phyloP scores from a whole-genome alignment of 2,329 filamentous ascomycete genomes.

The Diplodia mutila region DNA sequence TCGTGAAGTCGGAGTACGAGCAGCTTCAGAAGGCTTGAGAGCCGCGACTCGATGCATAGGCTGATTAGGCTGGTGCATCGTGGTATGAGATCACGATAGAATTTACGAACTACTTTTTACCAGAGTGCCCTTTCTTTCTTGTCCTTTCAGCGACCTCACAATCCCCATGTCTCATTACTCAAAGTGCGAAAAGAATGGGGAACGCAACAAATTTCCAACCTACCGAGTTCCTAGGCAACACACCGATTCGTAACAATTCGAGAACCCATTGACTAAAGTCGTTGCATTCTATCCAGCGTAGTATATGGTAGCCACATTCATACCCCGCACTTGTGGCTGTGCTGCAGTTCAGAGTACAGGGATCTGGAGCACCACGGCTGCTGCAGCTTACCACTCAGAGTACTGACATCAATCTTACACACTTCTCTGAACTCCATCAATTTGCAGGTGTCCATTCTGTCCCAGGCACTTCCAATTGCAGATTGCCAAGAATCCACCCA shows the following conservation, averaged over 20 bases:
- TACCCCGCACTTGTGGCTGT: background rate
- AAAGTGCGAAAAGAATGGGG: no score
- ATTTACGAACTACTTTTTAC: background rate
- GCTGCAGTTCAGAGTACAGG: background rate
- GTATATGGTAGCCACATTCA: background rate
- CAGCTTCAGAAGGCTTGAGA: conserved; percentile 10
- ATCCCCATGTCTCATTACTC: no score
- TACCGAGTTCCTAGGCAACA: no score
- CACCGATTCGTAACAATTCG: no score
- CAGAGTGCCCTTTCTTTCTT: no score
- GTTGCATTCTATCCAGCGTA: no score
- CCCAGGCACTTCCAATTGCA: background rate
- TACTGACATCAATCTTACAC: no score
- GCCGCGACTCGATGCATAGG: background rate
- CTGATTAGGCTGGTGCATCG: background rate
- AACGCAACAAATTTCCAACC: no score
- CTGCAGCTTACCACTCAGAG: background rate
- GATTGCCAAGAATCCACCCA: background rate
- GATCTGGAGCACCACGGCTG: background rate
- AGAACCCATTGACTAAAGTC: no score
- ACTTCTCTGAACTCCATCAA: background rate
- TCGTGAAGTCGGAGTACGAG: conserved; percentile 21
- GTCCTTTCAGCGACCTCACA: no score
- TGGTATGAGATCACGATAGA: background rate
- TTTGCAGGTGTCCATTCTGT: background rate